Base-by-base conservation (phyloP, 495 filamentous ascomycete genomes). In the Trichoderma parareesei region DNA sequence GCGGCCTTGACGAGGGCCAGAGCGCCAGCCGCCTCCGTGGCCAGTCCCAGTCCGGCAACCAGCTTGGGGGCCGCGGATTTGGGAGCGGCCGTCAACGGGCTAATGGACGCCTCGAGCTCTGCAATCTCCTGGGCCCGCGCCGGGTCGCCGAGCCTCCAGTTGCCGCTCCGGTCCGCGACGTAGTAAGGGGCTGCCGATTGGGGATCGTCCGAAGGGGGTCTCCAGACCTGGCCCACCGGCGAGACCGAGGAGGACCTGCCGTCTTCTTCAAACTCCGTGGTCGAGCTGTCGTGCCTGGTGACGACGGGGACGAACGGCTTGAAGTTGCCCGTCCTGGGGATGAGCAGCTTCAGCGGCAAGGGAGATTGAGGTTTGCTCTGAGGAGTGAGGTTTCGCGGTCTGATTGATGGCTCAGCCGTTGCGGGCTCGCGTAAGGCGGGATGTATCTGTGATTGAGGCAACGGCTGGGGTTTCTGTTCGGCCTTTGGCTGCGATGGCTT, bases 181-280 rank as follows among this genome's bases (percentile, higher is more conserved):
- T 76, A 80, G 38, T 72, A 70, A 2, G 76, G 71, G 3, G 72
- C 71, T 13, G 76, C 76, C 2, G 77, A 75, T 11, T 70, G 68
- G 7, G 76, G 75, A 11, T 43, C 41, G 5, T 65, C 71, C 20
- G 73, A 68, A 13, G 77, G 74, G 7, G 76, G 78, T 8, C 77
- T 71, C 78, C 77, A 80, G 41, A 78, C 70, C 43, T 69, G 69
- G 4, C 64, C 69, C 9, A 27, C 41, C 1, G 61, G 61, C 3
- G 61, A 63, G 16, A 63, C 13, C 43, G 71, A 71, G 13, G 71
- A 62, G 13, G 71, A 62, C 13, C 70, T 70, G 11, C 75, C 77
- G 66, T 81, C 80, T 59, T 76, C 81, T 8, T 79, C 80, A 68
- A 79, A 78, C 53, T 80, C 78, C 18, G 81, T 79, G 11, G 78